Percentiles rank a stretch among this genome's conserved stretches.
These are phyloP conservation scores for Ensete glaucum DNA, from an alignment of 176 grass and related monocot species.

Conservation along the genomic window DNA sequence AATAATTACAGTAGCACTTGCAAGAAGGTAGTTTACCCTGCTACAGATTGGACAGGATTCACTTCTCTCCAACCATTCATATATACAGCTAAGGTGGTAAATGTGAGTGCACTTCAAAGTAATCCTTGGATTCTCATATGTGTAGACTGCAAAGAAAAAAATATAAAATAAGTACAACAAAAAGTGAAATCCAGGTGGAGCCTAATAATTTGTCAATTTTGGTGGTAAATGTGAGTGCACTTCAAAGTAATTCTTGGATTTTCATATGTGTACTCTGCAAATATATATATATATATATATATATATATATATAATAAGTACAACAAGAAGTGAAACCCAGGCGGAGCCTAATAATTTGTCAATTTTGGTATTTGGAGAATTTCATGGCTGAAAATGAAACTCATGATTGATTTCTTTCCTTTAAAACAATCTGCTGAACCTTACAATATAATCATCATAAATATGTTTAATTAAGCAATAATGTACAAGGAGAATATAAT, in stretches of 20 bases:
- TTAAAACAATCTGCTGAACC: too few species aligned
- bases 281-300: too few species aligned
- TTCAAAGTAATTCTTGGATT: not conserved
- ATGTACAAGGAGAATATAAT: too few species aligned
- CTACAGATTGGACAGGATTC: not conserved
- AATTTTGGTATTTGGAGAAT: not conserved
- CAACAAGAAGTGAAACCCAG: not conserved
- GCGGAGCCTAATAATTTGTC: not conserved
- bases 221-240: not conserved
- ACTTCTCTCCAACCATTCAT: constrained; percentile 13
- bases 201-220: not conserved
- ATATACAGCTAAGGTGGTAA: constrained; percentile 8
- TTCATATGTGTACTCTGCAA: constrained; percentile 1
- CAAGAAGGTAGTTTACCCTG: not conserved
- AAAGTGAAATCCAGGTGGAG: too few species aligned
- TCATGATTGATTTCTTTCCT: too few species aligned
- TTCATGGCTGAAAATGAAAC: too few species aligned
- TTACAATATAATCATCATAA: too few species aligned
- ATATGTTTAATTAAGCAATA: too few species aligned
- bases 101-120: not conserved
- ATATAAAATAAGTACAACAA: not conserved
- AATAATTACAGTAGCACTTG: not conserved
- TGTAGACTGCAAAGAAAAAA: not conserved
- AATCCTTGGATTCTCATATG: not conserved
- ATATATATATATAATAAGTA: not conserved